These are phyloP conservation scores for Paramecium biaurelia DNA, from an alignment of 73 alveolate genomes.

Conservation along the genomic window DNA sequence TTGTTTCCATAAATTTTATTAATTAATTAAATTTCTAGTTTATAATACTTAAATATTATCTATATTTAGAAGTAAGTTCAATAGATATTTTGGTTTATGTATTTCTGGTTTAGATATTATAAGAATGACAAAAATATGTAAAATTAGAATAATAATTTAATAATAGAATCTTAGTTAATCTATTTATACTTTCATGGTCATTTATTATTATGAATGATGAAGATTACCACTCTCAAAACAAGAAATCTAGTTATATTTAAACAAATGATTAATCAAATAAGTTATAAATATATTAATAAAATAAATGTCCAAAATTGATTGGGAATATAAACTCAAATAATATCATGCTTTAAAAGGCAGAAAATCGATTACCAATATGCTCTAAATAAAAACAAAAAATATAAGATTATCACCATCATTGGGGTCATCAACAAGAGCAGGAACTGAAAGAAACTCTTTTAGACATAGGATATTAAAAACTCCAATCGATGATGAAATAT, in stretches of 20 bases:
- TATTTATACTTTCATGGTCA: no score
- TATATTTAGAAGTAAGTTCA: no score
- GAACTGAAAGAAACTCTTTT: not conserved
- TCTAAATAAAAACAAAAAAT: not conserved
- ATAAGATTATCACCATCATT: not conserved
- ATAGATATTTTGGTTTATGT: no score
- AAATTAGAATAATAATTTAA: no score
- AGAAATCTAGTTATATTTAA: not conserved
- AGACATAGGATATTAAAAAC: not conserved
- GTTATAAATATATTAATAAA: no score
- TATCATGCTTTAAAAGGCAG: not conserved
- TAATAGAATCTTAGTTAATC: no score
- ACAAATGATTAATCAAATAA: no score
- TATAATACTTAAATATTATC: not conserved
- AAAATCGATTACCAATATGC: not conserved
- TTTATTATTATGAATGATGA: no score
- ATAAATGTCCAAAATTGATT: not conserved
- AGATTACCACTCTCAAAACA: not conserved
- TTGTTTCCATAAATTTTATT: not conserved
- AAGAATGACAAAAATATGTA: no score
- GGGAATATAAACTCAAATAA: not conserved
- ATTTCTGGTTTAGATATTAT: no score
- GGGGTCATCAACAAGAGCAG: not conserved
- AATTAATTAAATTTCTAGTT: not conserved
- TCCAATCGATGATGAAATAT: not conserved